Conservation (phyloP, 805 yeast genomes). For the Maudiozyma turicensis region DNA sequence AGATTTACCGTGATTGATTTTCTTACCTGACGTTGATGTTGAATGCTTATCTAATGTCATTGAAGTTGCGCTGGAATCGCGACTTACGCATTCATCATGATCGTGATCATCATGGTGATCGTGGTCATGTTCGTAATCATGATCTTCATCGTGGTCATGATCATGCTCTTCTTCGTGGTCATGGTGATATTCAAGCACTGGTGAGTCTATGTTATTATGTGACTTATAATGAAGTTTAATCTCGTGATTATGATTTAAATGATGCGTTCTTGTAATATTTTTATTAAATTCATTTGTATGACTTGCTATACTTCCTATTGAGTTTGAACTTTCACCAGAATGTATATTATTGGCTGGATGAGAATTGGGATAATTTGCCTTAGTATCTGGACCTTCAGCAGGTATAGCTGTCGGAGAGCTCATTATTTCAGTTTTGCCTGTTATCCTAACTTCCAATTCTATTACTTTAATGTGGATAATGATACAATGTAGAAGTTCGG, state of each 20-base stretch:
- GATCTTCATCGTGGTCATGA: not conserved
- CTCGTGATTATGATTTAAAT: not conserved
- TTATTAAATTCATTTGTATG: not conserved
- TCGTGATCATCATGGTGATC: not conserved
- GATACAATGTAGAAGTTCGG: too few species aligned
- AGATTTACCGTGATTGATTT: not conserved
- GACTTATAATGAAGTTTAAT: too few species aligned
- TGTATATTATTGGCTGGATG: not conserved
- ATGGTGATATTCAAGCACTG: too few species aligned
- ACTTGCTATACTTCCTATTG: not conserved
- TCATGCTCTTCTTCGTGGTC: not conserved
- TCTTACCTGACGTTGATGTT: not conserved
- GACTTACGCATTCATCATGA: not conserved
- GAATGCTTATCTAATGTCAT: not conserved
- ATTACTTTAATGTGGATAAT: too few species aligned
- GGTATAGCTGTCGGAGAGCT: not conserved
- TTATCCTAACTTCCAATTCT: too few species aligned
- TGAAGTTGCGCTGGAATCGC: not conserved
- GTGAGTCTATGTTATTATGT: too few species aligned
- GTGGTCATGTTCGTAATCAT: not conserved
- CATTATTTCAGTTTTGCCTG: not conserved
- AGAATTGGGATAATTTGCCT: not conserved
- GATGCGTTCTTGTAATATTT: not conserved
- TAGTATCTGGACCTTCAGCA: not conserved
- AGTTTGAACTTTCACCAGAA: not conserved